Evolutionary conservation across 2,329 filamentous ascomycete species (phyloP).

Genomic region (Fusarium luffae): DNA sequence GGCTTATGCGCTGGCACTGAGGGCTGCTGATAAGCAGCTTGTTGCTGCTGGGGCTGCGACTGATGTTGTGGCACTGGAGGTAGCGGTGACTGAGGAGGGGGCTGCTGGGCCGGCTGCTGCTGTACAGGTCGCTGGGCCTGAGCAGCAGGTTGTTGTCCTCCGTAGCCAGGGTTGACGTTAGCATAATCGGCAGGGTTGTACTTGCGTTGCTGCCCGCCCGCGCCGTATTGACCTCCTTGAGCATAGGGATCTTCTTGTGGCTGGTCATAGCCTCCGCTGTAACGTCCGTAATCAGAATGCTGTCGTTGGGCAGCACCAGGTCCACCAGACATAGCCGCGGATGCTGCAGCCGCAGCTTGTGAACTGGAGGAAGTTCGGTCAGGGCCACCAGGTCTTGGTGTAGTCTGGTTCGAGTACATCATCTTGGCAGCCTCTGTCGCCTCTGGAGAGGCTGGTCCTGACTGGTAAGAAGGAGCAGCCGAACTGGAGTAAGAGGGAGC

Average conservation of each 20-base stretch:
- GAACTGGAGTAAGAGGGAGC: constrained; percentile 52
- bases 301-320: constrained; percentile 50
- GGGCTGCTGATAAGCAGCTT: constrained; percentile 52
- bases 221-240: constrained; percentile 49
- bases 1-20: constrained; percentile 53
- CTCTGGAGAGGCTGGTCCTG: constrained; percentile 53
- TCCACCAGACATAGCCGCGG: constrained; percentile 67
- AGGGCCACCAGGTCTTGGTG: constrained; percentile 62
- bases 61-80: constrained; percentile 45
- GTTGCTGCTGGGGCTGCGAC: constrained; percentile 48
- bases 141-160: constrained; percentile 46
- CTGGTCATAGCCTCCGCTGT: constrained; percentile 49
- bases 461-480: constrained; percentile 38
- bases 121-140: constrained; percentile 49
- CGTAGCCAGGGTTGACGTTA: constrained; percentile 64
- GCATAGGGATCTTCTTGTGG: constrained; percentile 52
- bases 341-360: constrained; percentile 67
- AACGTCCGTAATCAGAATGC: constrained; percentile 51
- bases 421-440: constrained; percentile 72
- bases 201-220: constrained; percentile 63
- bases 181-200: constrained; percentile 86
- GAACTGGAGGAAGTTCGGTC: constrained; percentile 66
- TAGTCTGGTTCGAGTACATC: constrained; percentile 68
- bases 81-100: constrained; percentile 53
- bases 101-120: constrained; percentile 51